These are phyloP conservation scores for Clonostachys rosea DNA, from an alignment of 2,329 filamentous ascomycete species.

Conservation along the genomic window DNA sequence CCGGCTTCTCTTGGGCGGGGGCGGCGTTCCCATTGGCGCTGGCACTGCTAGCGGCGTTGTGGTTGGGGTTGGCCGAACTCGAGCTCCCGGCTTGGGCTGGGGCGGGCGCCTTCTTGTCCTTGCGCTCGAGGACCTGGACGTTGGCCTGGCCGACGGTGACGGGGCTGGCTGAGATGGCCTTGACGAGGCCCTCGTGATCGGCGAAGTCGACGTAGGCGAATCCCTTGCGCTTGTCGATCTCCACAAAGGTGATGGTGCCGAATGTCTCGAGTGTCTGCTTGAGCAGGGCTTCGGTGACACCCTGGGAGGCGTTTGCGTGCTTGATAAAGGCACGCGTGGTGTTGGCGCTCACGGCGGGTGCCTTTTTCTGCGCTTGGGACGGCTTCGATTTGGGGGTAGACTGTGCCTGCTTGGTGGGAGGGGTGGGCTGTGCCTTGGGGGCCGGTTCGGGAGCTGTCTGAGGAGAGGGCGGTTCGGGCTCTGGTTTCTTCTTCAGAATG, in stretches of 20 bases:
- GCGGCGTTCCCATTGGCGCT: not conserved
- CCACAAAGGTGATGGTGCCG: constrained; percentile 72
- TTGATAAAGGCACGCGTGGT: constrained; percentile 72
- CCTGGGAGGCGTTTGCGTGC: constrained; percentile 83
- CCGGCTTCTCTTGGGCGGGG: constrained; percentile 8
- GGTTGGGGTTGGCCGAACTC: constrained; percentile 2
- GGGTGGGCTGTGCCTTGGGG: constrained; percentile 4
- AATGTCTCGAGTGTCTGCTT: constrained; percentile 70
- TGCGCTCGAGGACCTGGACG: constrained; percentile 82
- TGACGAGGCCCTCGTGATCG: constrained; percentile 65
- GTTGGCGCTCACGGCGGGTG: constrained; percentile 23
- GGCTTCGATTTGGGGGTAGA: constrained; percentile 21
- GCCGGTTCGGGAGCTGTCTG: not conserved
- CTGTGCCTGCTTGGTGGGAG: constrained; percentile 16
- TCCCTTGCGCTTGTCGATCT: constrained; percentile 92
- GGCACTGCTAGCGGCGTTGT: not conserved
- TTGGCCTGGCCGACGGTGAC: constrained; percentile 78
- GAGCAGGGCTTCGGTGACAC: constrained; percentile 79
- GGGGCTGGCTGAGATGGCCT: constrained; percentile 77
- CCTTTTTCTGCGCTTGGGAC: constrained; percentile 23
- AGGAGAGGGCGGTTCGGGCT: constrained; percentile 6
- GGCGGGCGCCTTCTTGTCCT: constrained; percentile 46
- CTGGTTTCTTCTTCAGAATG: constrained; percentile 35
- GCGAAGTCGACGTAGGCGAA: constrained; percentile 92
- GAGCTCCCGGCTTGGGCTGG: constrained; percentile 1